Evolutionary conservation across 805 yeast genomes (phyloP).

Genomic region (Saccharomycopsis fodiens): DNA sequence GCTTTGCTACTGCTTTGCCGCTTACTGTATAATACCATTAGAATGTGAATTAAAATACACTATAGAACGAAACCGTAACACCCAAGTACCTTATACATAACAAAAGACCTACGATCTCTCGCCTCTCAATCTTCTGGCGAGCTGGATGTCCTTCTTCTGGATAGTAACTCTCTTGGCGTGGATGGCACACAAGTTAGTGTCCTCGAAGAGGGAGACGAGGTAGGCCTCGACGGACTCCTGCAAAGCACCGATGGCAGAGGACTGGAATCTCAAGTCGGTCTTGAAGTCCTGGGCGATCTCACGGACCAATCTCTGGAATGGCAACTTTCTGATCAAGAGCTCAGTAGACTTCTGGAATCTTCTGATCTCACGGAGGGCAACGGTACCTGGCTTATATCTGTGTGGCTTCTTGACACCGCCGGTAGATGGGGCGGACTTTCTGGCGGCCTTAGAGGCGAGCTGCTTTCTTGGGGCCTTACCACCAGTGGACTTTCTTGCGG

Average conservation of each 20-base stretch:
- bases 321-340: conserved; percentile 89
- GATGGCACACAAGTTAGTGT: conserved; percentile 96
- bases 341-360: conserved; percentile 96
- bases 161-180: conserved; percentile 99
- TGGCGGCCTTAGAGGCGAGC: conserved; percentile 86
- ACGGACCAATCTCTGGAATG: conserved; percentile 94
- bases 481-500: conserved; percentile 93
- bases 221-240: conserved; percentile 99
- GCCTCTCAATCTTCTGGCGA: conserved; percentile 98
- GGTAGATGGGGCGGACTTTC: conserved; percentile 86
- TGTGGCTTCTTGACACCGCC: conserved; percentile 94
- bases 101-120: conserved; percentile 60
- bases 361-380: conserved; percentile 94
- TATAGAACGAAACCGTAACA: background rate
- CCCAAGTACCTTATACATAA: conserved; percentile 1
- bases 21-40: background rate
- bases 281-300: conserved; percentile 94
- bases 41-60: background rate
- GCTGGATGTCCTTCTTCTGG: conserved; percentile 96
- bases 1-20: too few relatives aligned
- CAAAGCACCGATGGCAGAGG: conserved; percentile 94
- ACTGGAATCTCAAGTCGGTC: conserved; percentile 92
- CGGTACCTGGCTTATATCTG: conserved; percentile 97
- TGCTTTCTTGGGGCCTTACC: conserved; percentile 96
- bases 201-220: conserved; percentile 92